phyloP scores from a whole-genome alignment of 1,284 basidiomycete genomes.

The Tilletia horrida region DNA sequence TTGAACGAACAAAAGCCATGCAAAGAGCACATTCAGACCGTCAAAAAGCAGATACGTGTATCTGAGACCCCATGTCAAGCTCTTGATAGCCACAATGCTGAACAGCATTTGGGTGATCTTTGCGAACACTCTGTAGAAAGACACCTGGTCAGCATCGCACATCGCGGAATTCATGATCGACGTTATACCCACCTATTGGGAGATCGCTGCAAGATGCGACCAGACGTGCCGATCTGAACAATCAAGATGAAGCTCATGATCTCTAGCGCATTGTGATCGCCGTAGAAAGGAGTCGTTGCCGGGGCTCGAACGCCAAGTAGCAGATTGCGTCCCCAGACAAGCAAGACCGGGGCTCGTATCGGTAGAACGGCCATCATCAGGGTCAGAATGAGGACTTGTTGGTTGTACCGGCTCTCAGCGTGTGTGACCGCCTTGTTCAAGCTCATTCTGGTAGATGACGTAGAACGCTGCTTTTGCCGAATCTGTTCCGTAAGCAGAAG shows the following conservation, averaged over 20 bases:
- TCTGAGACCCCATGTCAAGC: conserved; percentile 35
- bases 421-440: conserved; percentile 25
- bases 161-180: too few relatives aligned
- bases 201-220: conserved; percentile 26
- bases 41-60: conserved; percentile 34
- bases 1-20: conserved; percentile 31
- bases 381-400: conserved; percentile 63
- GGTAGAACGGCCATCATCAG: conserved; percentile 82
- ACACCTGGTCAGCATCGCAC: background rate
- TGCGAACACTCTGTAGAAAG: conserved; percentile 17
- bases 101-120: conserved; percentile 17
- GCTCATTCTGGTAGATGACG: conserved; percentile 20
- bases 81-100: conserved; percentile 7
- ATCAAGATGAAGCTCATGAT: conserved; percentile 68
- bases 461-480: conserved; percentile 2
- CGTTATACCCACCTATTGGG: conserved; percentile 20
- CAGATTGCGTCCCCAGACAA: conserved; percentile 81
- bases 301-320: conserved; percentile 48
- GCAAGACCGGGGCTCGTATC: conserved; percentile 71
- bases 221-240: conserved; percentile 37
- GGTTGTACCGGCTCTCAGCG: conserved; percentile 57
- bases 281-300: conserved; percentile 25
- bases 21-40: conserved; percentile 31
- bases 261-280: conserved; percentile 69
- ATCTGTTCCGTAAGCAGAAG: background rate